A percentile compares a stretch with the other conserved stretches of the same genome.
Conservation (phyloP, 495 filamentous ascomycete species). For the Podospora pseudopauciseta region DNA sequence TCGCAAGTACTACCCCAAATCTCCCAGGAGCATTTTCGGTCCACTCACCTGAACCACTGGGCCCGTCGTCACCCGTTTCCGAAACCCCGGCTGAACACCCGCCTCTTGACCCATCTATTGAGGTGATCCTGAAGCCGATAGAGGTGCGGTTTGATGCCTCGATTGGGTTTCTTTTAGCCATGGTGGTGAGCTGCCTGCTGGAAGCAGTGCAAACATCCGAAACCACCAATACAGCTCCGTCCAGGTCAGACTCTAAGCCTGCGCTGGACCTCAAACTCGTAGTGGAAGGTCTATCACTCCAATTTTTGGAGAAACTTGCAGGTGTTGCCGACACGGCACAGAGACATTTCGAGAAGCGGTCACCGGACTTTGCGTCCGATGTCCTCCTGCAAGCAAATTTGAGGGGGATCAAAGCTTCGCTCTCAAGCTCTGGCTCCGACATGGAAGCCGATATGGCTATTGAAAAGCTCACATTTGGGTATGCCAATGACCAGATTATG, state of each 20-base stretch:
- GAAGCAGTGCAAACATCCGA: slow-evolving; percentile 38
- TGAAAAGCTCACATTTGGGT: slow-evolving; percentile 69
- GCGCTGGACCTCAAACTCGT: slow-evolving; percentile 47
- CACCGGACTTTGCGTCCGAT: slow-evolving; percentile 38
- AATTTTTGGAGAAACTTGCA: slow-evolving; percentile 62
- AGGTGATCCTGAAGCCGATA: slow-evolving; percentile 54
- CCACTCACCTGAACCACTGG: slow-evolving; percentile 34
- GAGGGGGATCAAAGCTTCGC: slow-evolving; percentile 40
- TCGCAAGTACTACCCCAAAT: slow-evolving; percentile 40
- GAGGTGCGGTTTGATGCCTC: slow-evolving; percentile 64
- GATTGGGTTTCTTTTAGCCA: slow-evolving; percentile 61
- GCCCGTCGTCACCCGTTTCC: slow-evolving; percentile 17
- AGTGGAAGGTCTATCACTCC: slow-evolving; percentile 54
- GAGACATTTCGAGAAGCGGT: slow-evolving; percentile 32
- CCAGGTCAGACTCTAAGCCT: slow-evolving; percentile 23
- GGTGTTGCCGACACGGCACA: slow-evolving; percentile 43
- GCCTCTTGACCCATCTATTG: slow-evolving; percentile 40
- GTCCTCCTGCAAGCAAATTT: slow-evolving; percentile 51
- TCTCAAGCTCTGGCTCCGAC: slow-evolving; percentile 30
- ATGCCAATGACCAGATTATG: slow-evolving; percentile 66
- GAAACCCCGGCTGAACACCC: slow-evolving; percentile 8
- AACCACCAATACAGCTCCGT: slow-evolving; percentile 20
- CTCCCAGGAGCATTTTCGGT: slow-evolving; percentile 58
- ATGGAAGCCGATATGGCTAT: slow-evolving; percentile 48
- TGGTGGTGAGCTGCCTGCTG: slow-evolving; percentile 54